Conservation (phyloP, 805 yeast genomes). For the Wickerhamomyces sydowiorum region DNA sequence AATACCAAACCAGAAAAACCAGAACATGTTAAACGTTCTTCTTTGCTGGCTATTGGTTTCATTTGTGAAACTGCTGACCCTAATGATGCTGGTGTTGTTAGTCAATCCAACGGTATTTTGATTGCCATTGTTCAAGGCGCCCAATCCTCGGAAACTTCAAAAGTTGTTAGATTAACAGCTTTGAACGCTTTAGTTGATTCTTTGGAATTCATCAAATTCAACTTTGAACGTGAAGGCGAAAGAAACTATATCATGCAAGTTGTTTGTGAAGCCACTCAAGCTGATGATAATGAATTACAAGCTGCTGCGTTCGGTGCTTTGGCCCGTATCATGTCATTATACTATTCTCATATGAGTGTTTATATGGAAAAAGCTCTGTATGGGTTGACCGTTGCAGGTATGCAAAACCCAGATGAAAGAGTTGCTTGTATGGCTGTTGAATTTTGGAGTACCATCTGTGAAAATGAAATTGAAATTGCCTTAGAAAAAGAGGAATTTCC, state of each 20-base stretch:
- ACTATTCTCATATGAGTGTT: slow-evolving; percentile 84
- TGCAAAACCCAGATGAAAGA: slow-evolving; percentile 75
- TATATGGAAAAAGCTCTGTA: slow-evolving; percentile 97
- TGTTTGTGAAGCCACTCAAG: slow-evolving; percentile 98
- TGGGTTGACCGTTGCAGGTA: slow-evolving; percentile 84
- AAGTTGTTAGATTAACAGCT: slow-evolving; percentile 80
- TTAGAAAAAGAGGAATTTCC: slow-evolving; percentile 59
- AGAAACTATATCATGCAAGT: slow-evolving; percentile 97
- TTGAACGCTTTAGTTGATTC: slow-evolving; percentile 88
- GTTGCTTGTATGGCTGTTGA: slow-evolving; percentile 98
- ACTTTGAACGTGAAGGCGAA: slow-evolving; percentile 91
- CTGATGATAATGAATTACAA: slow-evolving; percentile 73
- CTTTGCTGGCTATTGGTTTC: slow-evolving; percentile 86
- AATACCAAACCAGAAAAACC: slow-evolving; percentile 79
- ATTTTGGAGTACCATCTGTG: slow-evolving; percentile 99
- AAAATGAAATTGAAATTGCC: slow-evolving; percentile 84
- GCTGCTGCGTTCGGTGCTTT: slow-evolving; percentile 95
- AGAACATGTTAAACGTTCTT: slow-evolving; percentile 76
- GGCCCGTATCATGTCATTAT: slow-evolving; percentile 84
- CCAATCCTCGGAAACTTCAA: slow-evolving; percentile 70
- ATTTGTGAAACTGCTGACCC: slow-evolving; percentile 96
- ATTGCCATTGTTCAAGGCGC: slow-evolving; percentile 98
- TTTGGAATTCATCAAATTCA: slow-evolving; percentile 78
- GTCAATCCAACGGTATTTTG: slow-evolving; percentile 86
- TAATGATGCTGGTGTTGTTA: slow-evolving; percentile 55